Evolutionary conservation across 1,284 basidiomycete species (phyloP).

Genomic region (Cutaneotrichosporon cutaneum): DNA sequence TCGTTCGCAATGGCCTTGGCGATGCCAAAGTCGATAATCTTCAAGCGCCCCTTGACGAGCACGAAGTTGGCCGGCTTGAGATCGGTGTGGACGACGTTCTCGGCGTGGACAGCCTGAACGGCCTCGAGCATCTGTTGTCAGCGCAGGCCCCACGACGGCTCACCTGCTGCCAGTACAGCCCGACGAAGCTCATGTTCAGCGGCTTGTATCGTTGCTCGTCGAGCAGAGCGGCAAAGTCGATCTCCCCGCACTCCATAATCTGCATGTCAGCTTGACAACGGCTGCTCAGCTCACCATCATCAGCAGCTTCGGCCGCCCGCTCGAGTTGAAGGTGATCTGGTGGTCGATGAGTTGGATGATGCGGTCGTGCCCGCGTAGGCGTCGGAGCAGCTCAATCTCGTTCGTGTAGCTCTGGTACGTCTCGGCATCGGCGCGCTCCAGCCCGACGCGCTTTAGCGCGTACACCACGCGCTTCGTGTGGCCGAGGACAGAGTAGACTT

Average conservation of each 20-base stretch:
- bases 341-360: conserved; percentile 87
- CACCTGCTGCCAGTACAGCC: conserved; percentile 94
- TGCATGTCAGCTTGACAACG: conserved; percentile 28
- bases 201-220: conserved; percentile 76
- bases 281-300: conserved; percentile 60
- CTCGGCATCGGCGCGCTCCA: conserved; percentile 80
- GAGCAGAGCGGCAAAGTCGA: conserved; percentile 76
- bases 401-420: conserved; percentile 90
- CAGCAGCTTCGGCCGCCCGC: conserved; percentile 63
- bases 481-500: conserved; percentile 84
- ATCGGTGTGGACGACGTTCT: conserved; percentile 95
- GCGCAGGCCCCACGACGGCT: conserved; percentile 26
- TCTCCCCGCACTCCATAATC: conserved; percentile 91
- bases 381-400: conserved; percentile 82
- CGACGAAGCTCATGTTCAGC: conserved; percentile 85
- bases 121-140: conserved; percentile 77
- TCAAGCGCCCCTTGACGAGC: conserved; percentile 84
- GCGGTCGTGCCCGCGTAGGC: conserved; percentile 79
- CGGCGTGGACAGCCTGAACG: conserved; percentile 90
- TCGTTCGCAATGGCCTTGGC: conserved; percentile 96
- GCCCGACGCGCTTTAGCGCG: conserved; percentile 81
- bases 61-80: conserved; percentile 96
- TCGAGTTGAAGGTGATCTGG: conserved; percentile 64
- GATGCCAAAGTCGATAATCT: conserved; percentile 95
- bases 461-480: conserved; percentile 67